These are phyloP conservation scores for Hymenoscyphus scutula DNA, from an alignment of 2,329 filamentous ascomycete species.

Conservation along the genomic window DNA sequence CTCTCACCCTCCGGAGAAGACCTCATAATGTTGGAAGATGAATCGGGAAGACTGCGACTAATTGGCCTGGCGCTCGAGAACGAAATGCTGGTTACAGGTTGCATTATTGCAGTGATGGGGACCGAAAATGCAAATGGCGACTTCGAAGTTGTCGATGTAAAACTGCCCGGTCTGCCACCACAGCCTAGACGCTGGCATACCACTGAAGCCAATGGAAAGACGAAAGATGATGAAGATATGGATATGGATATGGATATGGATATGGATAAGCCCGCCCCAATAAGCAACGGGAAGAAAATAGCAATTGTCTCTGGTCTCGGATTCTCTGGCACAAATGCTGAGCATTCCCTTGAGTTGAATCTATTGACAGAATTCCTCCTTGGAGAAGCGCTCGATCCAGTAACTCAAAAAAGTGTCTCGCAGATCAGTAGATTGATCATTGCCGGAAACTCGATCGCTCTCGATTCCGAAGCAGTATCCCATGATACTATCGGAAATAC, in stretches of 20 bases:
- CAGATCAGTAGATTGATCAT: slow-evolving; percentile 84
- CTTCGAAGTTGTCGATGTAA: slow-evolving; percentile 87
- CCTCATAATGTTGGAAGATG: slow-evolving; percentile 86
- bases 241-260: no score
- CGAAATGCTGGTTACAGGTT: slow-evolving; percentile 82
- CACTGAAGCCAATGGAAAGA: slow-evolving; percentile 46
- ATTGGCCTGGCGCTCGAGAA: slow-evolving; percentile 67
- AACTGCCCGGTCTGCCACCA: slow-evolving; percentile 79
- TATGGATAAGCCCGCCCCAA: slow-evolving; percentile 40
- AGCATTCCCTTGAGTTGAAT: slow-evolving; percentile 71
- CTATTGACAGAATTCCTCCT: slow-evolving; percentile 84
- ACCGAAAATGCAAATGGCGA: slow-evolving; percentile 91
- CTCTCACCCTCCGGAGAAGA: slow-evolving; percentile 58
- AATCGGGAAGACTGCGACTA: slow-evolving; percentile 82
- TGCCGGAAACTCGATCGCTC: slow-evolving; percentile 78
- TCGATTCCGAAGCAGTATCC: slow-evolving; percentile 29
- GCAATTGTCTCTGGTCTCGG: slow-evolving; percentile 86
- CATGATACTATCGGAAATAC: slow-evolving; percentile 35
- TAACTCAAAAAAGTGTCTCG: slow-evolving; percentile 57
- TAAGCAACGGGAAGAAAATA: slow-evolving; percentile 52
- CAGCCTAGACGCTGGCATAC: slow-evolving; percentile 80
- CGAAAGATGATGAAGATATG: slow-evolving; percentile 44
- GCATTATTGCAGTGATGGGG: slow-evolving; percentile 90
- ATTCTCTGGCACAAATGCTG: slow-evolving; percentile 71
- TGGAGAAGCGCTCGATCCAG: slow-evolving; percentile 68